Base-by-base conservation (phyloP, 139 green algal species). In the Diplosphaera chodatii region DNA sequence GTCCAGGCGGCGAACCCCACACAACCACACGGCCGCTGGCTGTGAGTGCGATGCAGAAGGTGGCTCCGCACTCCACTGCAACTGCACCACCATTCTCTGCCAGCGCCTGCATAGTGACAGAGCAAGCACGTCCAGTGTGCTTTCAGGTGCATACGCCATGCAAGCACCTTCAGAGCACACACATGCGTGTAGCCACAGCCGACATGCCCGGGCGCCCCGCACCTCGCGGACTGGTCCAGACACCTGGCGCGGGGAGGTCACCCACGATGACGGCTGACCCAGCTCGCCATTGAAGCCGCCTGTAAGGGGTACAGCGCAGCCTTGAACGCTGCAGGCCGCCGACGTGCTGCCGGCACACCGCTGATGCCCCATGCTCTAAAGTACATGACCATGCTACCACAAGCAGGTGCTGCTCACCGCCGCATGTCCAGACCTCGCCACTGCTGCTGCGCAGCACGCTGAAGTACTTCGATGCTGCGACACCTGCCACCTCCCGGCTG, bases 251-350 rank as follows among this genome's bases (percentile, higher is more conserved):
- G 77, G 55, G 22, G 59, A 63, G 1, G 79, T 82, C 55, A 73
- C 69, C 84, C 80, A 89, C 68, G 69, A 85, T 32, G 33, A 40
- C 34, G 68, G 32, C 20, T 66, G 69, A 18, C 82, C 82, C 34
- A 89, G 75, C 25, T 78, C 78, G 25, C 84, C 86, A 34, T 85
- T 87, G 81, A 88, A 89, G 71, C 78, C 80, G 25, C 81, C 83
- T 29, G 82, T 48, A 10, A 48, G 6, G 6, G 37, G 37, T n/a
- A n/a, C n/a, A n/a, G n/a, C n/a, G n/a, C n/a, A n/a, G n/a, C n/a
- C n/a, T n/a, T n/a, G n/a, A n/a, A n/a, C n/a, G n/a, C n/a, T n/a
- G n/a, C n/a, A n/a, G n/a, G n/a, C n/a, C n/a, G n/a, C n/a, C n/a
- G n/a, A n/a, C n/a, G n/a, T n/a, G n/a, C n/a, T n/a, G n/a, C n/a